Evolutionary conservation across 202 grass and related monocot genomes (phyloP).

Genomic region (Schoenoplectus tabernaemontani): DNA sequence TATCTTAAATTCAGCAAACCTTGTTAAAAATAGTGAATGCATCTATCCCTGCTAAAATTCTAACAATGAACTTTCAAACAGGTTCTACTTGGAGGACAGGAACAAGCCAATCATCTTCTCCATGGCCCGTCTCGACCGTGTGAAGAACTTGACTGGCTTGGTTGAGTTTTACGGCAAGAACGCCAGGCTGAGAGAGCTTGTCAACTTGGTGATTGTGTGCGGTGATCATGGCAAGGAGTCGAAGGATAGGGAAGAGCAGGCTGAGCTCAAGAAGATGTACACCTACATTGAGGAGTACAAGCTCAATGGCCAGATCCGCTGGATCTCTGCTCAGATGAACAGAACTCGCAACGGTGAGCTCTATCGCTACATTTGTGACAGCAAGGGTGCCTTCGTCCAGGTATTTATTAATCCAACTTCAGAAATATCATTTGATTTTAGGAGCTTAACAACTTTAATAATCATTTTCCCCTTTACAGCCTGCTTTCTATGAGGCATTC

Average conservation of each 20-base stretch:
- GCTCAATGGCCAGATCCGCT: conserved; percentile 74
- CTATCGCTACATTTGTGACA: conserved; percentile 86
- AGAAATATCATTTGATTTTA: neutral
- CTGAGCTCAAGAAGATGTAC: conserved; percentile 90
- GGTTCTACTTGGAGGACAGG: conserved; percentile 69
- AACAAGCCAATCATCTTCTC: conserved; percentile 91
- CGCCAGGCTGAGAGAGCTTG: conserved; percentile 53
- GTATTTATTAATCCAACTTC: conserved; percentile 17
- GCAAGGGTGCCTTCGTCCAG: conserved; percentile 80
- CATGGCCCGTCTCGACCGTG: conserved; percentile 84
- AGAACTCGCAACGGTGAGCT: conserved; percentile 69
- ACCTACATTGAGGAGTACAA: conserved; percentile 76
- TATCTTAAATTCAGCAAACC: neutral
- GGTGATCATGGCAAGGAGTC: conserved; percentile 90
- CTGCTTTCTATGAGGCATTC: conserved; percentile 86
- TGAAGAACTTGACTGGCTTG: conserved; percentile 89
- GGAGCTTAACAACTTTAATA: neutral
- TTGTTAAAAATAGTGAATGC: neutral
- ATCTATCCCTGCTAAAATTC: neutral
- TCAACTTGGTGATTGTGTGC: conserved; percentile 80
- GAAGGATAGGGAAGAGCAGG: conserved; percentile 83
- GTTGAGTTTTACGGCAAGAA: conserved; percentile 93
- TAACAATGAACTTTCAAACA: conserved; percentile 19
- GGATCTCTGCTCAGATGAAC: conserved; percentile 97
- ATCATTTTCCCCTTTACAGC: conserved; percentile 26